These are phyloP conservation scores for Tetraselmis chui DNA, from an alignment of 139 green algal species.

Conservation along the genomic window DNA sequence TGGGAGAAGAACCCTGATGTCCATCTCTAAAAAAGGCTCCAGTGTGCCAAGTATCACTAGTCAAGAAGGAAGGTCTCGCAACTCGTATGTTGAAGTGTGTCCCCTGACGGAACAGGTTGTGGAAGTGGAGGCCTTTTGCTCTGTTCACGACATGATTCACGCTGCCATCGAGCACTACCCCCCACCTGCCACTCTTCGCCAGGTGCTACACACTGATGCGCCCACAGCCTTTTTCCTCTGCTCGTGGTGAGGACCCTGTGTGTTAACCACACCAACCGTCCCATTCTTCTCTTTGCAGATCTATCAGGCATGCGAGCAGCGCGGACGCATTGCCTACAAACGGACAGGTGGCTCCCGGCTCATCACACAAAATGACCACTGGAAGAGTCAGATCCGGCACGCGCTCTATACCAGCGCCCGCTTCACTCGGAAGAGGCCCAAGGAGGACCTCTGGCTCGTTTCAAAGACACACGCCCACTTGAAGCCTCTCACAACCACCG, in stretches of 20 bases:
- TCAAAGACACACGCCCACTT: not conserved
- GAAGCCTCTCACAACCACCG: not conserved
- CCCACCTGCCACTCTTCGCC: slow-evolving; percentile 27
- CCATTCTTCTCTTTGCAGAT: slow-evolving; percentile 24
- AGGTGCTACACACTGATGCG: slow-evolving; percentile 16
- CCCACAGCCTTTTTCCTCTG: not conserved
- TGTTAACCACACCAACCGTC: not conserved
- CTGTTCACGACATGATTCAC: slow-evolving; percentile 54
- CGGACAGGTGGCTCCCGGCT: slow-evolving; percentile 44
- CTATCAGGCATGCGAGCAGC: slow-evolving; percentile 37
- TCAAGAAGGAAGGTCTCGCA: no score
- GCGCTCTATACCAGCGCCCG: slow-evolving; percentile 48
- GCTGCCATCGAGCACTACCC: slow-evolving; percentile 36
- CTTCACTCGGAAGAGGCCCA: slow-evolving; percentile 36
- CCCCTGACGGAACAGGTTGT: slow-evolving; percentile 17
- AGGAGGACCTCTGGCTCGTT: not conserved
- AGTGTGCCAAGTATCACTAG: no score
- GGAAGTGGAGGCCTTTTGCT: slow-evolving; percentile 41
- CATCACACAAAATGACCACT: slow-evolving; percentile 59
- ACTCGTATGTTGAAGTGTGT: not conserved
- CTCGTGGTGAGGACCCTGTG: not conserved
- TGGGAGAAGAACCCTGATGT: no score
- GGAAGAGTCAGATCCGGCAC: slow-evolving; percentile 58
- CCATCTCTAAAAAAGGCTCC: no score
- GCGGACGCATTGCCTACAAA: slow-evolving; percentile 51